Evolutionary conservation across 1,284 basidiomycete species (phyloP).

Genomic region (Ceratobasidium sp.): DNA sequence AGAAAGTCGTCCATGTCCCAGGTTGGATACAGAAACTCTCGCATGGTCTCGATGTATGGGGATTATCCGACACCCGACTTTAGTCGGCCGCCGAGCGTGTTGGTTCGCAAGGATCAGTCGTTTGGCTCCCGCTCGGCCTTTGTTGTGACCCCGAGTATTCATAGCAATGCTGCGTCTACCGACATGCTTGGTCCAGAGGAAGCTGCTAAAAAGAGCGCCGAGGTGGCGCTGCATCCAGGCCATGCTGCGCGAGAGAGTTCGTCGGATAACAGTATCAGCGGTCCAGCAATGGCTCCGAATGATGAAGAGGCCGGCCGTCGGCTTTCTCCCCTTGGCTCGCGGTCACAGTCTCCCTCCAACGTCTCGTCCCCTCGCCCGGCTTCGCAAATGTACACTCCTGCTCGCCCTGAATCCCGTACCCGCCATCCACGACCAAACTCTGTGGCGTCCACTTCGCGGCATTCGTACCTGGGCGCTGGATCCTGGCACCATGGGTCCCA

Average conservation of each 20-base stretch:
- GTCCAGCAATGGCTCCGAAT: slow-evolving; percentile 5
- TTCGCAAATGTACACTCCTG: background rate
- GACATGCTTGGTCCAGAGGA: background rate
- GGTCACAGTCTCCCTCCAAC: slow-evolving; percentile 4
- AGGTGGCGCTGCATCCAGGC: background rate
- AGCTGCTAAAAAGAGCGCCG: background rate
- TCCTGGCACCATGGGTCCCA: background rate
- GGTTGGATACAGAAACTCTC: slow-evolving; percentile 11
- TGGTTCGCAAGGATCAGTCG: slow-evolving; percentile 6
- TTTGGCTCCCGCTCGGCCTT: slow-evolving; percentile 23
- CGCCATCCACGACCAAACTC: slow-evolving; percentile 85
- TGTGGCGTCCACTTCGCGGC: slow-evolving; percentile 76
- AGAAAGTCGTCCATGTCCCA: slow-evolving; percentile 11
- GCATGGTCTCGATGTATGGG: slow-evolving; percentile 21
- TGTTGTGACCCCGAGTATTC: background rate
- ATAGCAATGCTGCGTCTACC: slow-evolving; percentile 13
- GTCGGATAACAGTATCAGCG: slow-evolving; percentile 6
- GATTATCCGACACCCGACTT: slow-evolving; percentile 7
- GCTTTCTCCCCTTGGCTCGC: slow-evolving; percentile 11
- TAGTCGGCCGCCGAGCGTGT: slow-evolving; percentile 21
- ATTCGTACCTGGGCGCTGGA: background rate
- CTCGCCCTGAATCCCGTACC: slow-evolving; percentile 4
- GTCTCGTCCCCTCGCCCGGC: background rate
- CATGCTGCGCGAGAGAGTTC: background rate
- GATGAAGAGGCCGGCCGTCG: slow-evolving; percentile 9